phyloP scores from a whole-genome alignment of 306 rosid genomes.

The Glycyrrhiza uralensis region DNA sequence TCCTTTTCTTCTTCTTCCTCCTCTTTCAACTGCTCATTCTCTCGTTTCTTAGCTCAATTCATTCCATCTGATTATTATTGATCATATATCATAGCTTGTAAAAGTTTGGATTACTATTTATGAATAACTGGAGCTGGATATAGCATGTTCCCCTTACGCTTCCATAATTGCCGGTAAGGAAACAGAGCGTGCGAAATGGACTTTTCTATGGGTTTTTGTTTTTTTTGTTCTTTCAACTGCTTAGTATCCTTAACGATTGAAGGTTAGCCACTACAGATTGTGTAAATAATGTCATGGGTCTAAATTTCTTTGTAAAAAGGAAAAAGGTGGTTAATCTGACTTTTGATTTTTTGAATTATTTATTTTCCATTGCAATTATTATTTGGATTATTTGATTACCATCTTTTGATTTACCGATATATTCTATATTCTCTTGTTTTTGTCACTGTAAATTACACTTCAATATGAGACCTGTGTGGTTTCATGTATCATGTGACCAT shows the following conservation, averaged over 20 bases:
- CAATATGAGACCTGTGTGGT: neutral
- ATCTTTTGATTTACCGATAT: neutral
- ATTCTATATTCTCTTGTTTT: neutral
- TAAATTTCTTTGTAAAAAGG: neutral
- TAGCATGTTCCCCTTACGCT: neutral
- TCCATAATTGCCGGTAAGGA: neutral
- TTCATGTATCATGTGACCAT: neutral
- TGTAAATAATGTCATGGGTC: neutral
- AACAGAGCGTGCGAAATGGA: neutral
- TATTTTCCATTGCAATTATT: neutral
- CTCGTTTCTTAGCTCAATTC: neutral
- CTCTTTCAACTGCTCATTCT: neutral
- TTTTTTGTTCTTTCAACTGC: neutral
- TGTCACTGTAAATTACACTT: neutral
- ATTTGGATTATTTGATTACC: neutral
- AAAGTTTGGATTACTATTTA: neutral
- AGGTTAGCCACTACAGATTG: neutral
- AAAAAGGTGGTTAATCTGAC: neutral
- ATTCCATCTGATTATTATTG: neutral
- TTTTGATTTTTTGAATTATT: neutral
- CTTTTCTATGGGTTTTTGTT: neutral
- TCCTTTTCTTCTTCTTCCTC: neutral
- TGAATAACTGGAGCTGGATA: conserved; percentile 5
- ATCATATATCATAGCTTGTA: neutral
- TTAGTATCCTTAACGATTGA: neutral